Percentiles rank a stretch among this genome's conserved stretches.
These are phyloP conservation scores for Suillus tomentosus DNA, from an alignment of 768 basidiomycete species.

Conservation along the genomic window DNA sequence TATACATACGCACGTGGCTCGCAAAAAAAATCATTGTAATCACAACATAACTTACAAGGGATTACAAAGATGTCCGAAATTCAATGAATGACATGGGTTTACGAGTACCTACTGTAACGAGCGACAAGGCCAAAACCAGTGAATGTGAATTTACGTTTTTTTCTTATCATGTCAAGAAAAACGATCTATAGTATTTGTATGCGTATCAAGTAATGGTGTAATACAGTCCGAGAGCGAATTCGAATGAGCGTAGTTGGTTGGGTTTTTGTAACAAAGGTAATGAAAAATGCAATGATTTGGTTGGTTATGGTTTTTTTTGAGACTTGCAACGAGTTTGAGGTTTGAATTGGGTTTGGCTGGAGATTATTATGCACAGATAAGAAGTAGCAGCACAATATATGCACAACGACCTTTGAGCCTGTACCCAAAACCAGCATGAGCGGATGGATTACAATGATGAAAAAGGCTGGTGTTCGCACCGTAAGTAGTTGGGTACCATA, in stretches of 20 bases:
- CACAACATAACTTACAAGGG: background rate
- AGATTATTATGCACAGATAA: conserved; percentile 1
- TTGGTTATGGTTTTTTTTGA: conserved; percentile 12
- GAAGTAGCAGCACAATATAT: background rate
- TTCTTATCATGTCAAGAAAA: too few species aligned
- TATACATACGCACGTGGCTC: background rate
- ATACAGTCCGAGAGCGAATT: conserved; percentile 1
- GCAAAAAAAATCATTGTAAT: background rate
- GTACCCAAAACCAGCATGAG: conserved; percentile 21
- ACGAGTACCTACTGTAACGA: background rate
- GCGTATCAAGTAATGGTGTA: background rate
- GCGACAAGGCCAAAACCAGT: background rate
- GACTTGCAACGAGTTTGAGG: conserved; percentile 5
- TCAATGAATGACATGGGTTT: background rate
- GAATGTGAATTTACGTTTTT: background rate
- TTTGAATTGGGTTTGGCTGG: background rate
- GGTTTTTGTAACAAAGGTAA: background rate
- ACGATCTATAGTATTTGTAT: background rate
- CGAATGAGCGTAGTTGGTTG: background rate
- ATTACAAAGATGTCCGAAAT: background rate
- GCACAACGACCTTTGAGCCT: conserved; percentile 1
- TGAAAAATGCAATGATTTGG: conserved; percentile 9
- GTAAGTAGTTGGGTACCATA: conserved; percentile 50
- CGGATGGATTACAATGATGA: conserved; percentile 24
- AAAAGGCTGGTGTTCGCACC: conserved; percentile 38